Percentiles rank a stretch among this genome's conserved stretches.
phyloP scores from a whole-genome alignment of 2,329 filamentous ascomycete genomes.

The Verticillium klebahnii region DNA sequence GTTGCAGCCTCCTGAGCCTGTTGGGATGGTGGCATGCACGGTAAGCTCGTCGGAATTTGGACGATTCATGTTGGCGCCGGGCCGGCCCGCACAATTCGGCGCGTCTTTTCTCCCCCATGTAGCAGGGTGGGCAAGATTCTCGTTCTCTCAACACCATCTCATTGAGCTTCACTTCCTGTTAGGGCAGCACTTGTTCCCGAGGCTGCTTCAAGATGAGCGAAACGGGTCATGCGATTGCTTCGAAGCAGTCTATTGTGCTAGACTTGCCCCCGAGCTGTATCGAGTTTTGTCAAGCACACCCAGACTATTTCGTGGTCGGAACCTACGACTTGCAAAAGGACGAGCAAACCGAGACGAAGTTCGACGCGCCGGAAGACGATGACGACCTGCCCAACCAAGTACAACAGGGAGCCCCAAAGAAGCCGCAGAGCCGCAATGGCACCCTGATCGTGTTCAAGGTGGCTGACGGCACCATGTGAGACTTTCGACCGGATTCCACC shows the following conservation, averaged over 20 bases:
- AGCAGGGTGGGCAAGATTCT: background rate
- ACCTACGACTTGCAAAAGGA: conserved; percentile 72
- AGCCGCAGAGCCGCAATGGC: conserved; percentile 63
- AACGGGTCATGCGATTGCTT: conserved; percentile 23
- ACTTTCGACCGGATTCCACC: conserved; percentile 9
- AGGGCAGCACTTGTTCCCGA: background rate
- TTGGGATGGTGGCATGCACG: background rate
- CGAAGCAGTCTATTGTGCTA: conserved; percentile 46
- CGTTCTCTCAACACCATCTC: background rate
- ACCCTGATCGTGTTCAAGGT: conserved; percentile 66
- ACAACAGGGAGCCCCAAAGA: conserved; percentile 21
- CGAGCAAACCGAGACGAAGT: conserved; percentile 9
- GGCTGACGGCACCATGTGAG: conserved; percentile 51
- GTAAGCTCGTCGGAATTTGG: background rate
- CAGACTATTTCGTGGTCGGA: conserved; percentile 70
- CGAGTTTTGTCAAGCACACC: conserved; percentile 62
- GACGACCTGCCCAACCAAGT: conserved; percentile 9
- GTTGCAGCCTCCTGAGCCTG: background rate
- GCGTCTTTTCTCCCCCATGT: background rate
- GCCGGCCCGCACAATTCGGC: background rate
- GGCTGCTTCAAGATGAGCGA: background rate
- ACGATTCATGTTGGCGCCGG: background rate
- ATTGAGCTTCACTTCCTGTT: background rate
- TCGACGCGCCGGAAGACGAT: conserved; percentile 2
- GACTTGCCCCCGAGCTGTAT: conserved; percentile 73